Evolutionary conservation across 1,284 basidiomycete genomes (phyloP), one percentile per base, ranked within the genome.

Genomic region (Cystobasidium sp.): DNA sequence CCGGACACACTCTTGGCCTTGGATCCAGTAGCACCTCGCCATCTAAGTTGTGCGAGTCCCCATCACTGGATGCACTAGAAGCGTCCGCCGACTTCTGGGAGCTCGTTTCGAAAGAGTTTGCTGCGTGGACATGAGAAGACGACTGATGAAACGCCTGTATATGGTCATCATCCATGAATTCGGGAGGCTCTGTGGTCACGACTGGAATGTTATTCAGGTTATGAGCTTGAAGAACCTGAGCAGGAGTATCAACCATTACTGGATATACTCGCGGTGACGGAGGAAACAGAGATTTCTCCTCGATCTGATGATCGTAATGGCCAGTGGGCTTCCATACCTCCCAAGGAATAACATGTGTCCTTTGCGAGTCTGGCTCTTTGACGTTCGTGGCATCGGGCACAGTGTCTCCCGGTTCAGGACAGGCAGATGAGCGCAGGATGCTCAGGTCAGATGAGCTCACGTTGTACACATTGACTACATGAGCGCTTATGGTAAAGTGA

Each of bases 231-330:
- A n/a, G 1, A n/a, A 31, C 12, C 16, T 6, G 9, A 41, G 31
- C 56, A 41, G 37, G 16, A 8, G 56, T 5, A 9, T 43, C 16
- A 24, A 18, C 37, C 0, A n/a, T 9, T 9, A n/a, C 18, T 12
- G 49, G 49, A 66, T 53, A 66, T 10, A 66, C 64, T 24, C 51
- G 22, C 9, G 64, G 64, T 52, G 64, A 66, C 8, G 64, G 49
- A 12, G 47, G 64, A n/a, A 16, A 53, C 12, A 53, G 16, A 53
- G 18, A 16, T 16, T 10, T 22, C 64, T 66, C 64, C 20, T 66
- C 64, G 22, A n/a, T 44, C 14, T 37, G 61, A n/a, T 46, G n/a
- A 12, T 59, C 56, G 12, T 16, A 39, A 24, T 41, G 6, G 18
- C 10, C 14, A 43, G 56, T 10, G 10, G 56, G 56, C 43, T n/a